phyloP scores from a whole-genome alignment of 225 moss, liverwort and hornwort species.

The Thuidium tamariscinum region DNA sequence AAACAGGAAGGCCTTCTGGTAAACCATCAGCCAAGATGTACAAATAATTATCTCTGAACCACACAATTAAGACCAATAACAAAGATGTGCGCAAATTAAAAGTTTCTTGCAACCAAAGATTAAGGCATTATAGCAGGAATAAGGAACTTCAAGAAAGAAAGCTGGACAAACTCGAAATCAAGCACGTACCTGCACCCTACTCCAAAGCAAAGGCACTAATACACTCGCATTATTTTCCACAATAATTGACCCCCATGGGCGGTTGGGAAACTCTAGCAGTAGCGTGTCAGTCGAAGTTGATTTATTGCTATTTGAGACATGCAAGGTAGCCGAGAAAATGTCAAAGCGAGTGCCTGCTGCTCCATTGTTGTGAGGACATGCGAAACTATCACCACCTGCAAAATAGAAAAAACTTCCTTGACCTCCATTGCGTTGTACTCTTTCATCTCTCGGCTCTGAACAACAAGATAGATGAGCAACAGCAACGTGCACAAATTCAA shows the following conservation, averaged over 20 bases:
- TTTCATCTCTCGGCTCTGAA: neutral
- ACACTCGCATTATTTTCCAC: conserved; percentile 76
- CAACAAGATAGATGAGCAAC: neutral
- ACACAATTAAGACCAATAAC: neutral
- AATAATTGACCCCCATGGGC: conserved; percentile 37
- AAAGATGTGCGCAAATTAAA: neutral
- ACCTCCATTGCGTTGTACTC: neutral
- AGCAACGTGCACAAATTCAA: neutral
- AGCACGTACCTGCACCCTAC: conserved; percentile 76
- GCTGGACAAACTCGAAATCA: neutral
- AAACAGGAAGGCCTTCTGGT: neutral
- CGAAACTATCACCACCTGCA: conserved; percentile 76
- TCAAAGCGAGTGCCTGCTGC: conserved; percentile 86
- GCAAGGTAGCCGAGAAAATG: conserved; percentile 53
- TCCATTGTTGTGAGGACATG: conserved; percentile 67
- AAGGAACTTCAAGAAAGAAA: neutral
- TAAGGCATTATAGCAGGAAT: neutral
- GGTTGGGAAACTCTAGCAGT: conserved; percentile 78
- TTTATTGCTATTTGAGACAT: conserved; percentile 65
- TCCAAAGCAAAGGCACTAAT: conserved; percentile 83
- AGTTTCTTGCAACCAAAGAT: neutral
- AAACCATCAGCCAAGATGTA: neutral
- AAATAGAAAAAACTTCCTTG: neutral
- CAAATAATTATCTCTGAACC: neutral
- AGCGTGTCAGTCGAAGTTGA: conserved; percentile 74